Evolutionary conservation across 345 rosid genomes (phyloP), one percentile per base, ranked within the genome.

Genomic region (Gossypioides kirkii): DNA sequence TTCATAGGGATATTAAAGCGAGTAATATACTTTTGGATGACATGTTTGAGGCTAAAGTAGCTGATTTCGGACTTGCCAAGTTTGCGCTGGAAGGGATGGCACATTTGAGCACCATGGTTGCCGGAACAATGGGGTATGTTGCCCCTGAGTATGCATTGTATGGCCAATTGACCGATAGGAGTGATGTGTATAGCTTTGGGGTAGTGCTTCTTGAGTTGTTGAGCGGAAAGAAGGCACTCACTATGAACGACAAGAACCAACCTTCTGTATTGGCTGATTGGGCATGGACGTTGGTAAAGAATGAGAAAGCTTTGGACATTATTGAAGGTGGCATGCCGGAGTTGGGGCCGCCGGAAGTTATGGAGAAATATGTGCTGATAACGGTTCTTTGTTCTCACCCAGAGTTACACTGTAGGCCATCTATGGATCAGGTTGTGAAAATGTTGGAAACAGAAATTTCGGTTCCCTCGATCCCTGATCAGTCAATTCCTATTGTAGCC

Each of bases 61-160:
- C 93, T 0, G 98, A 93, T 71, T 93, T 91, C 54, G 98, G 98
- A 61, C 85, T 93, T 25, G 98, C 98, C 3, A 93, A 89, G 88
- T 88, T 93, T 63, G 82, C 86, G 2, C 96, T 90, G 0, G 98
- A 91, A 71, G 92, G 94, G n/a, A 74, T 86, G 81, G 86, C 98
- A 14, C 97, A 91, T 85, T 59, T 88, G 86, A 93, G 91, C 85
- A 93, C 98, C 1, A 74, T 97, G 75, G 98, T 91, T 2, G 98
- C 97, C 0, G 98, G 98, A 16, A 93, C 98, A 18, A 89, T 88
- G 97, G 98, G 98, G 14, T 93, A 93, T 58, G 90, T 93, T 18
- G 98, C 98, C 3, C 98, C 98, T 2, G 98, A 93, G 88, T 93
- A 93, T 72, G 97, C 98, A 0, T 73, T 91, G 70, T 91, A 93